A percentile compares a stretch with the other conserved stretches of the same genome.
Conservation (phyloP, 306 rosid species). For the Sicyos edulis region DNA sequence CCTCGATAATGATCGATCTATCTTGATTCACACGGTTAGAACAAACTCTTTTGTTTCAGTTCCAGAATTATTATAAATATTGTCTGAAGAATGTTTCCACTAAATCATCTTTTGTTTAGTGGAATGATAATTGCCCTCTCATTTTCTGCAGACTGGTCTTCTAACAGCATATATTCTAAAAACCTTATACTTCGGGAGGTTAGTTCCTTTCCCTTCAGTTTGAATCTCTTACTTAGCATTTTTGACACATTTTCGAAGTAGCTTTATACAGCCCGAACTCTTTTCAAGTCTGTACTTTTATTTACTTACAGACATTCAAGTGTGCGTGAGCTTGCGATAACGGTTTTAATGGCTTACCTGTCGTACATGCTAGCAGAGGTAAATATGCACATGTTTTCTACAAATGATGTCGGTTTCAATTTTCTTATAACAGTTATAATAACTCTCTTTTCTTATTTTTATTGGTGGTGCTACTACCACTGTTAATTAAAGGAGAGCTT, state of each 20-base stretch:
- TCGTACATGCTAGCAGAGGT: constrained; percentile 96
- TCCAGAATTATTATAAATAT: not conserved
- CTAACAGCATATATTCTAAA: constrained; percentile 64
- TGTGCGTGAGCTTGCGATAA: constrained; percentile 69
- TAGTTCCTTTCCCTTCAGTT: constrained; percentile 18
- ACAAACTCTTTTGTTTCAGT: not conserved
- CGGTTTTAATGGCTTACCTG: constrained; percentile 85
- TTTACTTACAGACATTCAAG: constrained; percentile 65
- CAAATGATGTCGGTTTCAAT: not conserved
- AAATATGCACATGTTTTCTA: not conserved
- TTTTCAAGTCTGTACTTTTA: constrained; percentile 17
- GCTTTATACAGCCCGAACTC: not conserved
- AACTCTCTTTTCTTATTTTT: too few species aligned
- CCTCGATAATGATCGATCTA: not conserved
- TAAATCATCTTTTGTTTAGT: not conserved
- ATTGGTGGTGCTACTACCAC: not conserved
- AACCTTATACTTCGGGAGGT: constrained; percentile 65
- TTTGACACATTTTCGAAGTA: not conserved
- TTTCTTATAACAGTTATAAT: too few species aligned
- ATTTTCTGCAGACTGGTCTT: constrained; percentile 60
- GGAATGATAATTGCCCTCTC: not conserved
- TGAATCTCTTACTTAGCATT: not conserved
- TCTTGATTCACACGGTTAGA: not conserved
- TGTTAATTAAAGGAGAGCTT: not conserved
- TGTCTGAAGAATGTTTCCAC: constrained; percentile 1